Evolutionary conservation across 2,329 filamentous ascomycete genomes (phyloP).

Genomic region (Aaosphaeria arxii): DNA sequence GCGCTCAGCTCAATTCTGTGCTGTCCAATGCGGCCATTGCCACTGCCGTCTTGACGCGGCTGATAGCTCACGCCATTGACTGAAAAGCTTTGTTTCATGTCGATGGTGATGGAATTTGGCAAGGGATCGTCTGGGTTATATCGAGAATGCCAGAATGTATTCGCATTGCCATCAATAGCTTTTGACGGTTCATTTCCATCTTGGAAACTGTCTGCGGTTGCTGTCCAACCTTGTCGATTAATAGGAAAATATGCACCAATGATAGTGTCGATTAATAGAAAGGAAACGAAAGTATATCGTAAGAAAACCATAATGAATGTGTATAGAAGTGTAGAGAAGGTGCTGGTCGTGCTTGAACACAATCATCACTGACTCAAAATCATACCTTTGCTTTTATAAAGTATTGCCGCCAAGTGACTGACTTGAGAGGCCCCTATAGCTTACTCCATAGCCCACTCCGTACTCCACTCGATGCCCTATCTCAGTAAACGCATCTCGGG

Average conservation of each 20-base stretch:
- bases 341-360: no score
- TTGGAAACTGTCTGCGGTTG: constrained; percentile 22
- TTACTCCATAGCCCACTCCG: no score
- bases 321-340: no score
- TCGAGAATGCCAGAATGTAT: constrained; percentile 33
- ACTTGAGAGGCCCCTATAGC: no score
- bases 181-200: constrained; percentile 18
- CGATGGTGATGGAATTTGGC: constrained; percentile 30
- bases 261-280: no score
- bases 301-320: no score
- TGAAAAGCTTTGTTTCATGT: constrained; percentile 28
- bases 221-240: constrained; percentile 19
- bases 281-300: no score
- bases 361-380: no score
- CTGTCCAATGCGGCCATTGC: constrained; percentile 36
- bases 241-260: not conserved
- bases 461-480: no score
- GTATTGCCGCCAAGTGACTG: no score
- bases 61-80: constrained; percentile 30
- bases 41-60: constrained; percentile 30
- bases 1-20: constrained; percentile 30
- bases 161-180: constrained; percentile 28
- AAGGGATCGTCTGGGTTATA: constrained; percentile 20
- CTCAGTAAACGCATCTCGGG: no score
- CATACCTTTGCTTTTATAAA: no score